phyloP scores from a whole-genome alignment of 805 yeast species.

The Jamesozyma spencerorum region DNA sequence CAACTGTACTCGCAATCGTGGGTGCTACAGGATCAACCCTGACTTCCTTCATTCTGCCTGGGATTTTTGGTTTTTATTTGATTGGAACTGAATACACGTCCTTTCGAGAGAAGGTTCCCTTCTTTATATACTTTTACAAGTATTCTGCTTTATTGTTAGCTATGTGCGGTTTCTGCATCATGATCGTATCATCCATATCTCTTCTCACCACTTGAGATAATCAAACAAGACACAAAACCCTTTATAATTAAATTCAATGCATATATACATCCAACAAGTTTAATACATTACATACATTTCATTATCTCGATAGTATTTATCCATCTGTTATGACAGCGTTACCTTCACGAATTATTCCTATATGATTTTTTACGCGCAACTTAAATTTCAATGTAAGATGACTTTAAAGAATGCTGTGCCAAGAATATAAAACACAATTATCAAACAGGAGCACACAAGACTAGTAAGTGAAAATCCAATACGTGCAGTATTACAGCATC shows the following conservation, averaged over 20 bases:
- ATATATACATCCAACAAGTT: too few relatives aligned
- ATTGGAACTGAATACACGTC: slow-evolving; percentile 18
- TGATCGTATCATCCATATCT: slow-evolving; percentile 30
- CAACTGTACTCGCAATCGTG: slow-evolving; percentile 58
- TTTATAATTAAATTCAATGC: too few relatives aligned
- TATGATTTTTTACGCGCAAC: too few relatives aligned
- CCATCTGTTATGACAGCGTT: neutral
- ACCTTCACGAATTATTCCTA: too few relatives aligned
- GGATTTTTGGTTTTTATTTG: slow-evolving; percentile 51
- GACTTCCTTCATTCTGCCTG: slow-evolving; percentile 70
- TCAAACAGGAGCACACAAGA: too few relatives aligned
- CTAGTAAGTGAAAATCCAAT: too few relatives aligned
- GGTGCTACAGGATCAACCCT: slow-evolving; percentile 82
- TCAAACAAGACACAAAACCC: neutral
- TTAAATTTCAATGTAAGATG: too few relatives aligned
- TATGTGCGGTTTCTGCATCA: slow-evolving; percentile 40
- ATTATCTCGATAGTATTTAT: neutral
- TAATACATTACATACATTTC: too few relatives aligned
- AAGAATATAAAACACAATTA: too few relatives aligned
- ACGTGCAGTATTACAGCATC: too few relatives aligned
- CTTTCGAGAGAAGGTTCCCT: slow-evolving; percentile 12
- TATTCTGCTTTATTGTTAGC: slow-evolving; percentile 32
- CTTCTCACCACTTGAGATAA: neutral
- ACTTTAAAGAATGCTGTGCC: too few relatives aligned
- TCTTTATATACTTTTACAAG: slow-evolving; percentile 28